Conservation (phyloP, 805 yeast species). For the Ascoidea tarda region DNA sequence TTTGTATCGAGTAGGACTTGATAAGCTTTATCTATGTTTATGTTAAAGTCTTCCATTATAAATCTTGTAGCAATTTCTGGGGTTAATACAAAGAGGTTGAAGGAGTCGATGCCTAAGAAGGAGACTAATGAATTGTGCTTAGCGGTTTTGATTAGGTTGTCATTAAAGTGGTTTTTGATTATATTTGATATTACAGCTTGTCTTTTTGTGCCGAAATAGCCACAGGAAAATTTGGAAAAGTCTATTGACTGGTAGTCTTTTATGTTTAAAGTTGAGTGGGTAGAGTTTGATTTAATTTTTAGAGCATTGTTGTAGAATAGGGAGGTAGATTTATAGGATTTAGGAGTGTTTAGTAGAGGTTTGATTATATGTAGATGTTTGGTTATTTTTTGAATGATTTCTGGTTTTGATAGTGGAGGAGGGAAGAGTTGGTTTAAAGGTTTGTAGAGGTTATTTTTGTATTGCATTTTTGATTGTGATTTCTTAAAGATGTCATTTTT, state of each 20-base stretch:
- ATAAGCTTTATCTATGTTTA: constrained; percentile 3
- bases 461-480: constrained; percentile 1
- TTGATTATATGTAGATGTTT: neutral
- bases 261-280: neutral
- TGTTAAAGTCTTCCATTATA: constrained; percentile 11
- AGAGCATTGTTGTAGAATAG: neutral
- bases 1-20: constrained; percentile 4
- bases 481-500: constrained; percentile 3
- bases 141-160: neutral
- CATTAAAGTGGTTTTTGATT: neutral
- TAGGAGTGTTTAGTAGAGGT: neutral
- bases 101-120: constrained; percentile 7
- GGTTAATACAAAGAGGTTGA: constrained; percentile 4
- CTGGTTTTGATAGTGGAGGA: neutral
- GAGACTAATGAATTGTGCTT: neutral
- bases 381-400: neutral
- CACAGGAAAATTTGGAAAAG: constrained; percentile 4
- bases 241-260: constrained; percentile 1
- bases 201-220: constrained; percentile 6
- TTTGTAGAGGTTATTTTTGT: constrained; percentile 1
- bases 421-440: constrained; percentile 1
- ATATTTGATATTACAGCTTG: constrained; percentile 1
- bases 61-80: constrained; percentile 8
- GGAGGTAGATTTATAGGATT: neutral
- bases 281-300: neutral